A percentile compares a stretch with the other conserved stretches of the same genome.
Conservation (phyloP, 208 protist species). For the Acanthamoeba healyi region DNA sequence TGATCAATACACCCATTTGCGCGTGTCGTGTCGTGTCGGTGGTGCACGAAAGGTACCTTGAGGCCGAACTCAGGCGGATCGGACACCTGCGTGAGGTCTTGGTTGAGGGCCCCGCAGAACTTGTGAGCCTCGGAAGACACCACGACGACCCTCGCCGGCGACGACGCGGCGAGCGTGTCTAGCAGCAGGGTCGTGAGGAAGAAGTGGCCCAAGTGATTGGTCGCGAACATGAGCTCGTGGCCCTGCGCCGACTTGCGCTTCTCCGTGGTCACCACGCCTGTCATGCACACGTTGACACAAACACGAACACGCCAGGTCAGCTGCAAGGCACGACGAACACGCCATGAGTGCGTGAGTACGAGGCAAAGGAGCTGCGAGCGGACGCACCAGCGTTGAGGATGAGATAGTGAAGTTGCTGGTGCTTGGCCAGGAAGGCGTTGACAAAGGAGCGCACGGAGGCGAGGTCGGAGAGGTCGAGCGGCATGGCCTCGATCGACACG, state of each 20-base stretch:
- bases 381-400: conserved; percentile 63
- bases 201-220: conserved; percentile 65
- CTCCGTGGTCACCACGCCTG: conserved; percentile 11
- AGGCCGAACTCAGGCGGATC: conserved; percentile 1
- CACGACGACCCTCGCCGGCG: conserved; percentile 30
- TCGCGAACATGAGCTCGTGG: conserved; percentile 71
- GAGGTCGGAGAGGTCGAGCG: conserved; percentile 54
- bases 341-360: not conserved
- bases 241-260: not conserved
- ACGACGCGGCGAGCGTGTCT: not conserved
- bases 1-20: not conserved
- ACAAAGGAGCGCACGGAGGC: conserved; percentile 61
- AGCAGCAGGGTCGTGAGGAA: conserved; percentile 56
- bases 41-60: not conserved
- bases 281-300: not conserved
- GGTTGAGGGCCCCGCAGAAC: conserved; percentile 48
- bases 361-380: no score
- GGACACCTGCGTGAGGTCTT: not conserved
- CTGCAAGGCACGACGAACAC: not conserved
- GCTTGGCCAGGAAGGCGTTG: conserved; percentile 6
- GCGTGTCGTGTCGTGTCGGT: not conserved
- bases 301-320: not conserved
- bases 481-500: conserved; percentile 47
- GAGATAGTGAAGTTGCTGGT: conserved; percentile 12
- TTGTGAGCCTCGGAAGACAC: conserved; percentile 47